Base-by-base conservation (phyloP, 306 rosid genomes). In the Begonia masoniana region DNA sequence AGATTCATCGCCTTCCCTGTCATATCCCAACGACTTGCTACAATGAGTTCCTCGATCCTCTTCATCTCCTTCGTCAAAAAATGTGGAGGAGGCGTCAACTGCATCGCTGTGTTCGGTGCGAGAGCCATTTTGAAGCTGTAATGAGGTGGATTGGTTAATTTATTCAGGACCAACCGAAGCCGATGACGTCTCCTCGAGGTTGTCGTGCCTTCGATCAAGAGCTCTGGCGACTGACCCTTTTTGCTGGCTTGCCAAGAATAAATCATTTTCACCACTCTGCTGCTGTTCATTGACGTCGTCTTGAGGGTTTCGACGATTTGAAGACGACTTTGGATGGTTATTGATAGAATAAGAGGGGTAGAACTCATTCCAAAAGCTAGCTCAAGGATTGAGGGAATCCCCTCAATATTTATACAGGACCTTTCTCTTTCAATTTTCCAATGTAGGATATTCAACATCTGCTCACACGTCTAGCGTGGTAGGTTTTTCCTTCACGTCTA, bases 31-130 rank as follows among this genome's bases (percentile, higher is more conserved):
- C 19, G 95, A 76, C 43, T 78, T 82, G 57, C 97, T 91, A 58
- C 94, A 91, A 73, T 85, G 95, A 52, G 97, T 82, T 19, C 75
- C 97, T 66, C 68, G 75, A 45, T 91, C 99, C 10, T 91, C 96
- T 52, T 85, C 97, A 31, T 85, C 96, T 67, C 84, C 95, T 42
- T 62, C 66, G 45, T 91, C 86, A 31, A 96, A 86, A 59, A 89
- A 78, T 52, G 95, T 85, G 52, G 94, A 89, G 4, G 95, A 85
- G 53, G 67, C 94, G 55, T 89, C 97, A 63, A 82, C 77, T 15
- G 75, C 92, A 67, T 84, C 97, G 55, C 78, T 81, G 46, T 81
- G 72, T 56, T 84, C 94, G 12, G 70, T 39, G 13, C 67, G 79
- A 61, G 80, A 58, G 59, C 84, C 81, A 71, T 79, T 84, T 59